phyloP scores from a whole-genome alignment of 2,329 filamentous ascomycete species.

The Annulohypoxylon truncatum region DNA sequence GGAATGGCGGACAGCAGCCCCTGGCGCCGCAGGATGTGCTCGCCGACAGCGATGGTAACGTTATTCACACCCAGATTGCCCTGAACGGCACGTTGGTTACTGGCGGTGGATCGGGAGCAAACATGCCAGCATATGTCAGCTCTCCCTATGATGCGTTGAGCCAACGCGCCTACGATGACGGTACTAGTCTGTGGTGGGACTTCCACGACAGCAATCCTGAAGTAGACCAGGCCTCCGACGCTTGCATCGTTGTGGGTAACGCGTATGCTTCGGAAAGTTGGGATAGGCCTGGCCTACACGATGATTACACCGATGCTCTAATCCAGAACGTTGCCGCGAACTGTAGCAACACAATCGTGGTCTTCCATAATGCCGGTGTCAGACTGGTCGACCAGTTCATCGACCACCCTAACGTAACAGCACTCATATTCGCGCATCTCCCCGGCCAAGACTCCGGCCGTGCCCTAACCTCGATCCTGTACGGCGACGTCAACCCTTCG shows the following conservation, averaged over 20 bases:
- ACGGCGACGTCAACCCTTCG: conserved; percentile 64
- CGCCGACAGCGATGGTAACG: conserved; percentile 41
- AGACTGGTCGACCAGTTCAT: conserved; percentile 69
- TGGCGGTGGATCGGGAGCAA: conserved; percentile 47
- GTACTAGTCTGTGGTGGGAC: conserved; percentile 61
- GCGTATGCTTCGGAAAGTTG: conserved; percentile 73
- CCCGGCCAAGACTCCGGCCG: conserved; percentile 73
- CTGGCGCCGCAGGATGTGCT: conserved; percentile 27
- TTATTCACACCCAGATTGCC: conserved; percentile 53
- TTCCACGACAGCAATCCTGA: conserved; percentile 54
- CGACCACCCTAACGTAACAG: conserved; percentile 76
- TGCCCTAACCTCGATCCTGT: conserved; percentile 78
- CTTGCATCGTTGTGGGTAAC: conserved; percentile 70
- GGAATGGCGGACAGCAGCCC: conserved; percentile 47
- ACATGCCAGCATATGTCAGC: conserved; percentile 53
- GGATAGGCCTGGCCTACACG: conserved; percentile 65
- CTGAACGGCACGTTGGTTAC: conserved; percentile 58
- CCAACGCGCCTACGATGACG: conserved; percentile 57
- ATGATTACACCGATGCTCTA: conserved; percentile 66
- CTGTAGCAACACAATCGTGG: conserved; percentile 70
- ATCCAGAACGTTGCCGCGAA: conserved; percentile 61
- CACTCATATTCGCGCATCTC: conserved; percentile 68
- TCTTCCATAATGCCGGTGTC: conserved; percentile 71
- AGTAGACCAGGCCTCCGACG: conserved; percentile 59
- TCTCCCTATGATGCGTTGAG: conserved; percentile 57